Evolutionary conservation across 352 stramenopile genomes (phyloP).

Genomic region (Phytophthora sp.): DNA sequence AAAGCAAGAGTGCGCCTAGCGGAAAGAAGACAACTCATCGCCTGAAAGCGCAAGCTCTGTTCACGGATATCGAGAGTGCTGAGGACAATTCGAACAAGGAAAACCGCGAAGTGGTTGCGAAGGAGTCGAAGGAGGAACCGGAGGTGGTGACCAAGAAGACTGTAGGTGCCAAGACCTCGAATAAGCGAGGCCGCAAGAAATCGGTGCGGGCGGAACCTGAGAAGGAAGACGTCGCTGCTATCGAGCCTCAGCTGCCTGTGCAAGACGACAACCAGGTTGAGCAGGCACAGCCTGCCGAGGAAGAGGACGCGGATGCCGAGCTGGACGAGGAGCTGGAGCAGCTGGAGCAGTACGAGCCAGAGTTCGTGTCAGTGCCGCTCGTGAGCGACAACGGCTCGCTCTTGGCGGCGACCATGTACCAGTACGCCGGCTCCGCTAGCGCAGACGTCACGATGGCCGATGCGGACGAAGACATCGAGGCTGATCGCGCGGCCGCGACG

Average conservation of each 20-base stretch:
- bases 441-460: constrained; percentile 1
- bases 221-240: not conserved
- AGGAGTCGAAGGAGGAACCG: constrained; percentile 1
- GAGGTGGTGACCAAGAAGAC: constrained; percentile 4
- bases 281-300: not conserved
- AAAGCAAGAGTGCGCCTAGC: not conserved
- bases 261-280: constrained; percentile 14
- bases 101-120: not conserved
- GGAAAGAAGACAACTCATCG: constrained; percentile 30
- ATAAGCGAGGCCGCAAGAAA: constrained; percentile 31
- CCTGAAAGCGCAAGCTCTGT: constrained; percentile 44
- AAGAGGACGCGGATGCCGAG: constrained; percentile 21
- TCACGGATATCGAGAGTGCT: constrained; percentile 22
- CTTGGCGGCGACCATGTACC: constrained; percentile 50
- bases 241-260: not conserved
- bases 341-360: constrained; percentile 47
- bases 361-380: constrained; percentile 44
- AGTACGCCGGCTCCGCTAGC: constrained; percentile 21
- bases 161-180: not conserved
- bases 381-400: constrained; percentile 48
- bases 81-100: constrained; percentile 11
- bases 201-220: not conserved
- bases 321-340: constrained; percentile 43
- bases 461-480: constrained; percentile 9
- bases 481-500: constrained; percentile 8